phyloP scores from a whole-genome alignment of 2,329 filamentous ascomycete species.

The Fusarium equiseti region DNA sequence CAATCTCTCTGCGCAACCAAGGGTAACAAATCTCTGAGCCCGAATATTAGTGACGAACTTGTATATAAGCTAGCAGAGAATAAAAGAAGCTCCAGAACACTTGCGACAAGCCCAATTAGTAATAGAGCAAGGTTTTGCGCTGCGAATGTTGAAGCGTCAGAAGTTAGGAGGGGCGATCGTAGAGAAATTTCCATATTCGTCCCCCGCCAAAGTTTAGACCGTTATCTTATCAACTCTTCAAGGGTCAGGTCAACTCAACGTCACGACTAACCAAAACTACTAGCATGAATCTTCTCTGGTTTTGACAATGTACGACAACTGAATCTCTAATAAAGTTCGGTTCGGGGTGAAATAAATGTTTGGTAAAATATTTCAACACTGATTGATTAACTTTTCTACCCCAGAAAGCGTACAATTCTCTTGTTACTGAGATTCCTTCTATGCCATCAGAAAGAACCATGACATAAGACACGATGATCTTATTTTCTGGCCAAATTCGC shows the following conservation, averaged over 20 bases:
- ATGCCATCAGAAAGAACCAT: background rate
- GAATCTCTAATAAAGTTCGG: background rate
- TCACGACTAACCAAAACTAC: background rate
- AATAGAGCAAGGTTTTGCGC: background rate
- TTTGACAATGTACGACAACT: too few species aligned
- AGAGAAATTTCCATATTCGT: constrained; percentile 43
- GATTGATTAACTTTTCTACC: background rate
- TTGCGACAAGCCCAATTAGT: background rate
- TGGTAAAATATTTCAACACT: background rate
- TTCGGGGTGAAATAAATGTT: background rate
- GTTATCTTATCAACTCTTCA: constrained; percentile 40
- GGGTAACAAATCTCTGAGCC: background rate
- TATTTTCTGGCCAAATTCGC: background rate
- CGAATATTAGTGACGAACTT: background rate
- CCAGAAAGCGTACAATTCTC: background rate
- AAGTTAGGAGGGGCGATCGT: constrained; percentile 25
- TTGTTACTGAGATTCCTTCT: constrained; percentile 6
- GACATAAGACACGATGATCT: background rate
- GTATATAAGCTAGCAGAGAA: background rate
- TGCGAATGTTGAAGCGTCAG: background rate
- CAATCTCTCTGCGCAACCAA: constrained; percentile 4
- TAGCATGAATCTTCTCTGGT: background rate
- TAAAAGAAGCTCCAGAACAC: background rate
- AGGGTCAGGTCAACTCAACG: background rate
- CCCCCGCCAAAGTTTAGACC: constrained; percentile 40